Conservation (phyloP, 805 yeast genomes). For the Metschnikowia dekortorum region DNA sequence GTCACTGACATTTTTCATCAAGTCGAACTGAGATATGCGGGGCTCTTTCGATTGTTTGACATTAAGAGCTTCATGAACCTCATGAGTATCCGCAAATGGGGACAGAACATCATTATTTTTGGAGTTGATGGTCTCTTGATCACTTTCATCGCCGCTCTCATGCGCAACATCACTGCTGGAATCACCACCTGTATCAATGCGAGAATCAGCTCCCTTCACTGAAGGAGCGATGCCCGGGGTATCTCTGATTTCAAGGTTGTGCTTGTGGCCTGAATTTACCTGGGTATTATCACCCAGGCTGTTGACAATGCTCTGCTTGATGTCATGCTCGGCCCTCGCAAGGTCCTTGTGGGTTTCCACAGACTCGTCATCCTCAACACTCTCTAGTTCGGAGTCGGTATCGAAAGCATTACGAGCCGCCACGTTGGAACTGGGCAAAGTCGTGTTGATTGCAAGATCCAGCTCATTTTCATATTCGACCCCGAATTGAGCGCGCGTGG, state of each 20-base stretch:
- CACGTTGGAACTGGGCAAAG: constrained; percentile 8
- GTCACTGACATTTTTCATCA: constrained; percentile 37
- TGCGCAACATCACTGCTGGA: neutral
- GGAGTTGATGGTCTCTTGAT: constrained; percentile 1
- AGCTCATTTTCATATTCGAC: constrained; percentile 32
- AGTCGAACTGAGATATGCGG: constrained; percentile 35
- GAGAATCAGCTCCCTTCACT: neutral
- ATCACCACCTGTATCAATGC: neutral
- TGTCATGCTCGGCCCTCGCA: neutral
- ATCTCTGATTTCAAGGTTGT: neutral
- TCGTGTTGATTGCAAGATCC: constrained; percentile 11
- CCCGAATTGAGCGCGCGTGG: constrained; percentile 15
- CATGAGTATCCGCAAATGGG: constrained; percentile 24
- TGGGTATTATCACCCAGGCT: neutral
- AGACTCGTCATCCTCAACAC: constrained; percentile 5
- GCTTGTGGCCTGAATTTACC: neutral
- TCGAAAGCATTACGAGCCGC: neutral
- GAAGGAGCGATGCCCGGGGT: neutral
- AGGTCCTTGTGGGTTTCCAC: constrained; percentile 3
- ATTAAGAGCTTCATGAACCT: neutral
- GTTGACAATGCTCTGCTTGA: neutral
- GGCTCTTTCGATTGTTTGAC: constrained; percentile 23
- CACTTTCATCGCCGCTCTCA: constrained; percentile 1
- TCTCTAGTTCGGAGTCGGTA: neutral
- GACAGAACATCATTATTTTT: constrained; percentile 13